These are phyloP conservation scores for Sclerotiophoma versabilis DNA, from an alignment of 2,329 filamentous ascomycete species.

Conservation along the genomic window DNA sequence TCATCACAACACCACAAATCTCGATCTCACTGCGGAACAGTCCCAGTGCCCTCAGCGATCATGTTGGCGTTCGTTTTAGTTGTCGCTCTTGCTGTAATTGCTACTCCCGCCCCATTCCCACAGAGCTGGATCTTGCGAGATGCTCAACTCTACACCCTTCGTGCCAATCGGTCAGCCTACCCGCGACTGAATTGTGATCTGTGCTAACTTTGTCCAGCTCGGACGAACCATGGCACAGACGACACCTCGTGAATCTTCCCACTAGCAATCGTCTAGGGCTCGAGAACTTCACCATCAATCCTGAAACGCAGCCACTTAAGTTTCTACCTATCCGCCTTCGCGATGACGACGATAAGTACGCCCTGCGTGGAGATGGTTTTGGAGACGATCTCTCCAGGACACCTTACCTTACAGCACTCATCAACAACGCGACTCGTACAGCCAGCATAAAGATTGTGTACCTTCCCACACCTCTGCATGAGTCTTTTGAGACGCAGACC, in stretches of 20 bases:
- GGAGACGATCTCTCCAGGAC: conserved; percentile 18
- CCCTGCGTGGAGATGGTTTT: conserved; percentile 18
- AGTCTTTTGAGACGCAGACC: conserved; percentile 8
- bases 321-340: conserved; percentile 23
- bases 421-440: conserved; percentile 17
- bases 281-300: conserved; percentile 36
- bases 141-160: conserved; percentile 12
- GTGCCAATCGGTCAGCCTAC: conserved; percentile 11
- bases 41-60: not conserved
- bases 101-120: not conserved
- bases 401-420: conserved; percentile 26
- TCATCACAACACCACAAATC: not conserved
- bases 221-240: conserved; percentile 28
- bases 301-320: conserved; percentile 21
- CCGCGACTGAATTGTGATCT: not conserved
- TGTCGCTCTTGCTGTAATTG: not conserved
- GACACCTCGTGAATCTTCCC: conserved; percentile 24
- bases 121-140: not conserved
- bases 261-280: conserved; percentile 24
- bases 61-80: not conserved
- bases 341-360: conserved; percentile 16
- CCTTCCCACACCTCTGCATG: conserved; percentile 11
- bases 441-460: conserved; percentile 21
- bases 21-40: too few relatives aligned
- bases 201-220: conserved; percentile 14